Percentiles rank a stretch among this genome's conserved stretches.
Conservation (phyloP, 2,329 filamentous ascomycete genomes). For the Scytalidium lignicola region DNA sequence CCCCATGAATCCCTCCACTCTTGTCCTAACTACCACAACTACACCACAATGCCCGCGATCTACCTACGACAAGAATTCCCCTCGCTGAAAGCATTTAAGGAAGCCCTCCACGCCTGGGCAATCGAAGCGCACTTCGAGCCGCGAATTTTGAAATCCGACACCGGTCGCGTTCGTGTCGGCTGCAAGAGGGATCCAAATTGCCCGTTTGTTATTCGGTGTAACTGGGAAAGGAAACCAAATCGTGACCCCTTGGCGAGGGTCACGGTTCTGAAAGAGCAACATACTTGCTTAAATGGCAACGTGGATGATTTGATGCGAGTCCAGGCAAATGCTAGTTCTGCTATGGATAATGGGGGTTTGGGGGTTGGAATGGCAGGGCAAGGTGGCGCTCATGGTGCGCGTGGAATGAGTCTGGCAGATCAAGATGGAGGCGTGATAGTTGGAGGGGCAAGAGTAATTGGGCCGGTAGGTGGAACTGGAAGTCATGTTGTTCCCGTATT, state of each 20-base stretch:
- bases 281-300: conserved; percentile 25
- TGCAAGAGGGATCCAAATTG: conserved; percentile 28
- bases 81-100: conserved; percentile 28
- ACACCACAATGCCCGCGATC: conserved; percentile 24
- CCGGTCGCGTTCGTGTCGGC: conserved; percentile 27
- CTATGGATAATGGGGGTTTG: background rate
- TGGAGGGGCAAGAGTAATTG: conserved; percentile 22
- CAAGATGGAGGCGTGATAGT: conserved; percentile 13
- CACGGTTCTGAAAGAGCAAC: conserved; percentile 25
- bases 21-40: background rate
- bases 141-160: conserved; percentile 27
- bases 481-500: conserved; percentile 17
- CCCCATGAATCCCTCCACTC: background rate
- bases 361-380: background rate
- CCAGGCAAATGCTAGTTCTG: background rate
- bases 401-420: background rate
- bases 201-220: conserved; percentile 28
- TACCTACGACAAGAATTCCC: conserved; percentile 28
- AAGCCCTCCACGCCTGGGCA: conserved; percentile 28
- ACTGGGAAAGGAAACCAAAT: conserved; percentile 27
- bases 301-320: background rate
- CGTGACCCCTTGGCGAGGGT: conserved; percentile 24
- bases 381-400: background rate
- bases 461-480: conserved; percentile 12
- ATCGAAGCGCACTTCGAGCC: conserved; percentile 30